Base-by-base conservation (phyloP, 768 basidiomycete genomes). In the Boletus bicolor region DNA sequence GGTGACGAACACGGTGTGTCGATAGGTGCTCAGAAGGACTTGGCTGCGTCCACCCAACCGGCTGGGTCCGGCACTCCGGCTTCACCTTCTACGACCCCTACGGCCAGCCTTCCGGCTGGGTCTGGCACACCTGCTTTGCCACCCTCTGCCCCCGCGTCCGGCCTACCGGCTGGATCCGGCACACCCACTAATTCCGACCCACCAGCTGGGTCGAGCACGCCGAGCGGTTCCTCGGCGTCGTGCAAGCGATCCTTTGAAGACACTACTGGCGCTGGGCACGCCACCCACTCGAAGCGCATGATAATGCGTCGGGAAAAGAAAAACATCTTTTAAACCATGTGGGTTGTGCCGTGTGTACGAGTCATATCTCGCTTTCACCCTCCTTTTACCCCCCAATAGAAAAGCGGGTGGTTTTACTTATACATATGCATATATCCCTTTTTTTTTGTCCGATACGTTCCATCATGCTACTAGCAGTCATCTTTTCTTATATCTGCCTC, bases 1-100 rank as follows among this genome's bases (percentile, higher is more conserved):
- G 24, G 7, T 56, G 48, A 62, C 44, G 12, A 24, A 32, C 11
- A 12, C 19, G 39, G 28, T 10, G 17, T 21, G 7, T 41, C 24
- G 10, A 55, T 19, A 64, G 64, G 64, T 24, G 36, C 61, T 10
- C 64, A 65, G 36, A 21, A 19, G 19, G 19, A 19, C 19, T 19
- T 19, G 19, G 0, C 19, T 19, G 19, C 19, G 19, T 19, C 19
- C 19, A 19, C 19, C 19, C 19, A 19, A 19, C 19, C 21, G 9
- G 2, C 19, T 11, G 12, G 10, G 10, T 21, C 41, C 4, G 7
- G 5, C 3, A 9, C 48, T 17, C 2, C 21, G 6, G 11, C 14
- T n/a, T 32, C 15, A 12, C 37, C 26, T 26, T 24, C 21, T 24
- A 24, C 38, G 24, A 3, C 11, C 3, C 2, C 44, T 19, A 4